Evolutionary conservation across 768 basidiomycete genomes (phyloP).

Genomic region (Baorangia bicolor): DNA sequence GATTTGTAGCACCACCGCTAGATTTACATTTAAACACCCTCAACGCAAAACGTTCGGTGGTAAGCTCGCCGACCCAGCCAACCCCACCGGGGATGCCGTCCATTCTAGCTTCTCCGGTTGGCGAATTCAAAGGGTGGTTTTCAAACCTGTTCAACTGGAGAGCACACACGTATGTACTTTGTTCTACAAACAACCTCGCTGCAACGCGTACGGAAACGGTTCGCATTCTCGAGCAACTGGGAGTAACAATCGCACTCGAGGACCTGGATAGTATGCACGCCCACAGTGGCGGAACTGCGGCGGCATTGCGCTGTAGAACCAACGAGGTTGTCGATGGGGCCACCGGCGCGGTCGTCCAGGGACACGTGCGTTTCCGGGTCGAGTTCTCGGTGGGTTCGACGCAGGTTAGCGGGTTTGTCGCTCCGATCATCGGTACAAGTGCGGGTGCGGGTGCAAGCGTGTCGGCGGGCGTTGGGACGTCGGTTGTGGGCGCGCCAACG

Average conservation of each 20-base stretch:
- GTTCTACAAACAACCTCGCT: slow-evolving; percentile 54
- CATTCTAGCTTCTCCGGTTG: slow-evolving; percentile 68
- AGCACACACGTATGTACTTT: slow-evolving; percentile 51
- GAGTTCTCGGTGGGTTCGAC: slow-evolving; percentile 54
- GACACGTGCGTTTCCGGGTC: slow-evolving; percentile 79
- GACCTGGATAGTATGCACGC: slow-evolving; percentile 37
- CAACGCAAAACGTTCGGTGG: slow-evolving; percentile 46
- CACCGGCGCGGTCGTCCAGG: slow-evolving; percentile 49
- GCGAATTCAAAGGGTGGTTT: slow-evolving; percentile 92
- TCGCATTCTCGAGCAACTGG: slow-evolving; percentile 62
- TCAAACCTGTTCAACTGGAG: slow-evolving; percentile 95
- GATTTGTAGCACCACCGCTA: slow-evolving; percentile 49
- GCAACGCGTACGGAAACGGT: slow-evolving; percentile 65
- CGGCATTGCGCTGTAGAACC: slow-evolving; percentile 49
- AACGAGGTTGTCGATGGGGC: slow-evolving; percentile 46
- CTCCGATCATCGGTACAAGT: slow-evolving; percentile 21
- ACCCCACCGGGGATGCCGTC: slow-evolving; percentile 37
- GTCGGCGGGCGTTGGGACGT: background rate
- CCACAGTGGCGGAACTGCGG: slow-evolving; percentile 33
- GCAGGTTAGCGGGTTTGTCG: slow-evolving; percentile 23
- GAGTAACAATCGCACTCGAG: slow-evolving; percentile 62
- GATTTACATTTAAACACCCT: slow-evolving; percentile 45
- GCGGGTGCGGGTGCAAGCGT: slow-evolving; percentile 16
- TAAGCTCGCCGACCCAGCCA: slow-evolving; percentile 50
- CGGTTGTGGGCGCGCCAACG: slow-evolving; percentile 11